Base-by-base conservation (phyloP, 2,329 filamentous ascomycete species). In the Cladophialophora bantiana region DNA sequence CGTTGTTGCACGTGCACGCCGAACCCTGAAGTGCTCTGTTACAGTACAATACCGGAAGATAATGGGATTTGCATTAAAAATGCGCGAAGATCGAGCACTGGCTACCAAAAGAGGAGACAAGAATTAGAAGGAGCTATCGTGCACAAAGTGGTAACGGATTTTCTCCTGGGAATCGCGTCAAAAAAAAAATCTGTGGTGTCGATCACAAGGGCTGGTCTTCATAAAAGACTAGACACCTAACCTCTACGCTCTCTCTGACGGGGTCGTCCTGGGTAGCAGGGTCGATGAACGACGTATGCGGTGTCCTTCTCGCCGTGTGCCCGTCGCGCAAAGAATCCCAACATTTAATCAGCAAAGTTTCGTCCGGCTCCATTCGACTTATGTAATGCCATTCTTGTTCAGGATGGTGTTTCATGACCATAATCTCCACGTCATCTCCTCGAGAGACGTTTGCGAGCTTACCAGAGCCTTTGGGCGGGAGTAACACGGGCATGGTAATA, bases 311-410 rank as follows among this genome's bases (percentile, higher is more conserved):
- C 7, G 83, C 15, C 72, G 86, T 84, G n/a, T 76, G 78, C 78
- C 85, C 84, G 26, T 26, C 26, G 26, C 26, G 26, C 26, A 26
- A 26, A 32, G 78, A 84, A 74, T 89, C 86, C 72, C 84, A 88
- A 71, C 84, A 86, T 75, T 88, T 88, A 74, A 89, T 85, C 45
- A 88, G 71, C 4, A 85, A 78, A 6, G 85, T 83, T 76, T 88
- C 80, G 2, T 83, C 78, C 0, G 84, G 83, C 0, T 77, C 79
- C 72, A 86, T 80, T 0, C 78, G 78, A 50, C 77, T 78, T 66
- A 83, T 79, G 74, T 85, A 87, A 72, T 81, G 83, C 84, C 84
- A 87, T 9, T 12, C 38, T 5, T 40, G 38, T 0, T 68, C 62
- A 0, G 72, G 68, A 62, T 78, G 77, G 61, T 81, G 67, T 20